Evolutionary conservation across 768 basidiomycete species (phyloP).

Genomic region (Trichaptum fuscoviolaceum): DNA sequence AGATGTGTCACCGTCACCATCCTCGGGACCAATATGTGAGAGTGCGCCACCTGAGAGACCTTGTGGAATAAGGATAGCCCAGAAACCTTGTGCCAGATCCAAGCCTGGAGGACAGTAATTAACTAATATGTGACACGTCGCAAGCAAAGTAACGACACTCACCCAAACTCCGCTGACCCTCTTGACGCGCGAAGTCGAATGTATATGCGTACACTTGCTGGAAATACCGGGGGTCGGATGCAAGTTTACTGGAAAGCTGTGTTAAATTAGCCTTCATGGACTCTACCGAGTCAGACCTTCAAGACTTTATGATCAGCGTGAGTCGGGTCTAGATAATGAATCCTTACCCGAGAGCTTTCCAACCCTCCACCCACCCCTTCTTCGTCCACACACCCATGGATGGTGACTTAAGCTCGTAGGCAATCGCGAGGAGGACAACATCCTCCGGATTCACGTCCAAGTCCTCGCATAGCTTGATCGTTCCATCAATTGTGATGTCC

Average conservation of each 20-base stretch:
- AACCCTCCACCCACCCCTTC: conserved; percentile 75
- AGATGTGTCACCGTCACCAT: conserved; percentile 39
- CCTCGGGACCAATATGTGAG: conserved; percentile 40
- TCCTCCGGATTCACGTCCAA: conserved; percentile 71
- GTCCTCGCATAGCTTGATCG: conserved; percentile 70
- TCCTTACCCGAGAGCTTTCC: conserved; percentile 66
- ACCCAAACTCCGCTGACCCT: conserved; percentile 81
- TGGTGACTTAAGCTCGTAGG: conserved; percentile 76
- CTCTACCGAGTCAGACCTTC: conserved; percentile 60
- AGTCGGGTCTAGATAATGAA: conserved; percentile 6
- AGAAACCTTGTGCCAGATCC: conserved; percentile 72
- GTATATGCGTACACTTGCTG: conserved; percentile 72
- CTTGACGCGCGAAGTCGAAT: conserved; percentile 71
- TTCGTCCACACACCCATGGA: conserved; percentile 65
- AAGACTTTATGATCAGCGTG: conserved; percentile 2
- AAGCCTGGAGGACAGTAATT: conserved; percentile 35
- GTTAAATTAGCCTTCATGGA: conserved; percentile 54
- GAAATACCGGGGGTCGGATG: conserved; percentile 65
- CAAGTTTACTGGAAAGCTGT: conserved; percentile 53
- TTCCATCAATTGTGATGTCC: conserved; percentile 73
- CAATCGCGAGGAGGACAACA: conserved; percentile 75
- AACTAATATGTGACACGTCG: neutral
- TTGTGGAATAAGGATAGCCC: conserved; percentile 70
- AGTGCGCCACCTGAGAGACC: conserved; percentile 67
- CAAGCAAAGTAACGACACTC: conserved; percentile 20